These are phyloP conservation scores for Rubus idaeus DNA, from an alignment of 306 rosid genomes.

Conservation along the genomic window DNA sequence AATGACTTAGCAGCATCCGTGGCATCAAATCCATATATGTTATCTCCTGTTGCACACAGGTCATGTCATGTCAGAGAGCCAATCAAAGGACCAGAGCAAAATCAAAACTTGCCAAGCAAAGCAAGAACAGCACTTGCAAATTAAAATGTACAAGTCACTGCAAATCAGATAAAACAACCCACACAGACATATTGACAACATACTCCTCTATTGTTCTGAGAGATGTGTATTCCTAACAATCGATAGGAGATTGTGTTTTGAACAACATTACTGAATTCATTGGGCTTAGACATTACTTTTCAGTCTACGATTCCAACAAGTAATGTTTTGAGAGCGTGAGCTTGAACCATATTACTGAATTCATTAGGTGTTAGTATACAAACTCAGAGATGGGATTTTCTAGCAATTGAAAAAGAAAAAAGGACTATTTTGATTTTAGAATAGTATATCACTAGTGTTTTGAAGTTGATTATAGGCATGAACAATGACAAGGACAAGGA, in stretches of 20 bases:
- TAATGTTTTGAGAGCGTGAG: background rate
- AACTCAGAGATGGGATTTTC: background rate
- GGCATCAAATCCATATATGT: conserved; percentile 63
- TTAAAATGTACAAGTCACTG: background rate
- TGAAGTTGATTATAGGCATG: background rate
- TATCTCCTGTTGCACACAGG: conserved; percentile 61
- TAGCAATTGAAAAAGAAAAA: background rate
- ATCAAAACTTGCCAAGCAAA: background rate
- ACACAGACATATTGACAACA: background rate
- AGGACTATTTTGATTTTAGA: background rate
- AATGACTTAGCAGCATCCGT: conserved; percentile 70
- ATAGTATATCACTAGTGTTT: too few species aligned
- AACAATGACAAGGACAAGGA: background rate
- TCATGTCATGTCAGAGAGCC: background rate
- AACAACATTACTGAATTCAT: background rate
- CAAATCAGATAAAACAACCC: background rate
- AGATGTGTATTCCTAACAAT: background rate
- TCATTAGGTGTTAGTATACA: background rate
- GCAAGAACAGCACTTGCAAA: background rate
- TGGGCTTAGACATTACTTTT: background rate
- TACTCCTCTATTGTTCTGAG: background rate
- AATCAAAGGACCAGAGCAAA: background rate
- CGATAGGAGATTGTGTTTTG: background rate
- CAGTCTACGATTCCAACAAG: background rate
- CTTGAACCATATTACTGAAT: background rate